These are phyloP conservation scores for Endoconidiophora laricicola DNA, from an alignment of 2,329 filamentous ascomycete species.

Conservation along the genomic window DNA sequence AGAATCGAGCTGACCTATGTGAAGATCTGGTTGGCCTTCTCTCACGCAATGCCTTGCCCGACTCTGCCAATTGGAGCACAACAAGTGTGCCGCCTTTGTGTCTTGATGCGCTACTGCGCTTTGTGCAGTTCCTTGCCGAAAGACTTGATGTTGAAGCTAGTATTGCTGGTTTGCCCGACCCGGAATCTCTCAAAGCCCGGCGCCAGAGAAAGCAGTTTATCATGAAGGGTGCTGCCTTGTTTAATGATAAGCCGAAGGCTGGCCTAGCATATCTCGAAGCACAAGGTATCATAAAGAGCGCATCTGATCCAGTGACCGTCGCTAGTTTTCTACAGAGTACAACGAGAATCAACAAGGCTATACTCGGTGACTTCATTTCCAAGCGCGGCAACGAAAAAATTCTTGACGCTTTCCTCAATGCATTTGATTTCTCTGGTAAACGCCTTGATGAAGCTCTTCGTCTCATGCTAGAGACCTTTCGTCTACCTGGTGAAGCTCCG, in stretches of 20 bases:
- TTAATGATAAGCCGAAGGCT: constrained; percentile 86
- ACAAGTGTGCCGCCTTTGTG: constrained; percentile 94
- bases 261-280: constrained; percentile 74
- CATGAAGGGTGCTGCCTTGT: constrained; percentile 72
- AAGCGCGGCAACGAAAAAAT: constrained; percentile 81
- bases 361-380: constrained; percentile 82
- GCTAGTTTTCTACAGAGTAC: constrained; percentile 82
- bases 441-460: constrained; percentile 81
- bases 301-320: constrained; percentile 56
- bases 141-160: constrained; percentile 54
- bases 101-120: constrained; percentile 77
- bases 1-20: constrained; percentile 78
- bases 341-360: constrained; percentile 72
- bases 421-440: constrained; percentile 79
- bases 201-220: constrained; percentile 73
- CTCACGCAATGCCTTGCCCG: constrained; percentile 85
- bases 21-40: constrained; percentile 89
- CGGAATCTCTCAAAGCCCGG: constrained; percentile 48
- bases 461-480: constrained; percentile 76
- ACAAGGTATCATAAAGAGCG: constrained; percentile 68
- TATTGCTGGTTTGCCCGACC: constrained; percentile 43
- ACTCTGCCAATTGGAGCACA: constrained; percentile 97
- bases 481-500: constrained; percentile 79
- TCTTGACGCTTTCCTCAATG: constrained; percentile 63
- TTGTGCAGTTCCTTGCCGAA: constrained; percentile 82